Conservation (phyloP, 352 stramenopile species). For the Phytophthora hibernalis region DNA sequence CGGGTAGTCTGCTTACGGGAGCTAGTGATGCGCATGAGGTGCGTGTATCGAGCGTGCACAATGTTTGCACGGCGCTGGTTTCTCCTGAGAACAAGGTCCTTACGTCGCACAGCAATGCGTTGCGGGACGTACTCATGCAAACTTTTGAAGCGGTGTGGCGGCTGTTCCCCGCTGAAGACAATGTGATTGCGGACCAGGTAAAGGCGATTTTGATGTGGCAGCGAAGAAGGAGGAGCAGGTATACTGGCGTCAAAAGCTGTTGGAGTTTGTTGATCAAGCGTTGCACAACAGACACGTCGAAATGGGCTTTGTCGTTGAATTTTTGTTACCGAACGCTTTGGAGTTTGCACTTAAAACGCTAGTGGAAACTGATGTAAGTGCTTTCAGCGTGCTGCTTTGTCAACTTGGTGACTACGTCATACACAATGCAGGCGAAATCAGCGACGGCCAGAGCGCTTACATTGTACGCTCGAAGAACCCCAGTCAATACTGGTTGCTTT, state of each 20-base stretch:
- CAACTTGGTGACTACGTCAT: constrained; percentile 60
- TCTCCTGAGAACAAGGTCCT: constrained; percentile 50
- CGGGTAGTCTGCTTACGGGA: constrained; percentile 55
- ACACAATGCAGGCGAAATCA: constrained; percentile 54
- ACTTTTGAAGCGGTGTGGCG: constrained; percentile 75
- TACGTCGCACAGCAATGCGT: constrained; percentile 33
- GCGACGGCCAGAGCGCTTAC: constrained; percentile 49
- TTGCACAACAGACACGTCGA: constrained; percentile 63
- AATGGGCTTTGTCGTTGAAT: constrained; percentile 55
- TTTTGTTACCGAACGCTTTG: constrained; percentile 69
- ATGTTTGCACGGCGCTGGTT: constrained; percentile 52
- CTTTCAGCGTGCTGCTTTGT: constrained; percentile 64
- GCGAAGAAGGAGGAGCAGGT: constrained; percentile 21
- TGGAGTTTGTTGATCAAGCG: constrained; percentile 57
- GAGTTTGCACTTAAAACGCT: constrained; percentile 61
- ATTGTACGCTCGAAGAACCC: constrained; percentile 47
- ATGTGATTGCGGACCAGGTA: constrained; percentile 49
- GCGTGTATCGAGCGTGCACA: constrained; percentile 55
- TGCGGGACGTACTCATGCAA: constrained; percentile 58
- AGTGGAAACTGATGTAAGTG: constrained; percentile 37
- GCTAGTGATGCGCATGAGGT: constrained; percentile 40
- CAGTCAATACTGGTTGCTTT: constrained; percentile 34
- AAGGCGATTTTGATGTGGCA: constrained; percentile 47
- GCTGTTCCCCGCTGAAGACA: constrained; percentile 54
- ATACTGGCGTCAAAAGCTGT: constrained; percentile 63